These are phyloP conservation scores for Aspergillus baeticus DNA, from an alignment of 495 filamentous ascomycete species.

Conservation along the genomic window DNA sequence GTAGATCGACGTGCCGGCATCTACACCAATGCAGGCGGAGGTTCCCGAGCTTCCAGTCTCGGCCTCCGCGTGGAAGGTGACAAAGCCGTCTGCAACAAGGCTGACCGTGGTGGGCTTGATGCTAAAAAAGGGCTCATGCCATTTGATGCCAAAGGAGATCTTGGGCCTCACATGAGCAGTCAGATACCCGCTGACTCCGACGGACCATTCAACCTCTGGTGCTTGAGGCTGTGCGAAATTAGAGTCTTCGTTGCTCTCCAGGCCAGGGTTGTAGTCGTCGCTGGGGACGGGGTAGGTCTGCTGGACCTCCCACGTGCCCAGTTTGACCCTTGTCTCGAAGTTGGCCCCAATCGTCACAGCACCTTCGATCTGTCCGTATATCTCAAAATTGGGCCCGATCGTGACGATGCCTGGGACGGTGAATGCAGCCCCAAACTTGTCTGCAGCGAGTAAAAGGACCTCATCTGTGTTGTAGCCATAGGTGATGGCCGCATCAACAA, in stretches of 20 bases:
- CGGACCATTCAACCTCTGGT: constrained; percentile 1
- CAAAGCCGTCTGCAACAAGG: constrained; percentile 5
- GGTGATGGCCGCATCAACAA: too few species aligned
- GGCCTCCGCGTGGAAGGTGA: constrained; percentile 7
- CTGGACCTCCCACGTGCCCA: constrained; percentile 4
- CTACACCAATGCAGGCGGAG: constrained; percentile 2
- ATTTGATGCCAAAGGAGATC: constrained; percentile 6
- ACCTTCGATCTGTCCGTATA: constrained; percentile 5
- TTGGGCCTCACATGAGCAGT: constrained; percentile 8
- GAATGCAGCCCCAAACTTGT: constrained; percentile 11
- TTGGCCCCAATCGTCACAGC: constrained; percentile 1
- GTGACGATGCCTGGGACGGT: constrained; percentile 11
- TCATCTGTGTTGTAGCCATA: neutral
- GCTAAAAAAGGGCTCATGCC: neutral
- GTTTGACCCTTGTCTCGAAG: constrained; percentile 2
- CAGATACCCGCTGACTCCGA: constrained; percentile 2
- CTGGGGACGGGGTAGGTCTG: constrained; percentile 8
- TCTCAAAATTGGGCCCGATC: constrained; percentile 9
- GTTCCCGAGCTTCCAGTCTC: neutral
- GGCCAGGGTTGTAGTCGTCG: neutral
- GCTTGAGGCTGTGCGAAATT: neutral
- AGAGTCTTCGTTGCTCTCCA: neutral
- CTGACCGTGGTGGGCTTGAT: neutral
- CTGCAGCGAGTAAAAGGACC: constrained; percentile 7
- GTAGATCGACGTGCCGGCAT: constrained; percentile 8